phyloP scores from a whole-genome alignment of 164 flowering plant species.

The Nelumbo lutea region DNA sequence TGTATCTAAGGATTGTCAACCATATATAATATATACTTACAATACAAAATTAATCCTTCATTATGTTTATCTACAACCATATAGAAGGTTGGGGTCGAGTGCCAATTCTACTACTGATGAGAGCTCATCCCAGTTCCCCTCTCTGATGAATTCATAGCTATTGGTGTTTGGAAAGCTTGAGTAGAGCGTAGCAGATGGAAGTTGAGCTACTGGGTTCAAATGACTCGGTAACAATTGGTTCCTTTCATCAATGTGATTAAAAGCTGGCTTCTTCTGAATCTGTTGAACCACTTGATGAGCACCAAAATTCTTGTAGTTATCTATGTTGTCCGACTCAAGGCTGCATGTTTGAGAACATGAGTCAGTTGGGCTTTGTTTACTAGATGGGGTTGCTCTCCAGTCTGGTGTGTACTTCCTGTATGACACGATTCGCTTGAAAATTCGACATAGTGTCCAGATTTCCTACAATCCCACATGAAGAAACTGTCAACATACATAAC shows the following conservation, averaged over 20 bases:
- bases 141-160: slow-evolving; percentile 9
- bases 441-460: slow-evolving; percentile 89
- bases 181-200: slow-evolving; percentile 12
- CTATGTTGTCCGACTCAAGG: slow-evolving; percentile 29
- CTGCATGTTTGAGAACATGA: slow-evolving; percentile 32
- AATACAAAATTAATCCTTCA: neutral
- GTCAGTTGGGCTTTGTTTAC: slow-evolving; percentile 13
- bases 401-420: slow-evolving; percentile 42
- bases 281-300: slow-evolving; percentile 6
- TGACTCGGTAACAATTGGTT: slow-evolving; percentile 11
- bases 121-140: slow-evolving; percentile 53
- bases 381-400: slow-evolving; percentile 27
- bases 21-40: too few relatives aligned
- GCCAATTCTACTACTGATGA: slow-evolving; percentile 35
- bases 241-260: slow-evolving; percentile 13
- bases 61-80: slow-evolving; percentile 10
- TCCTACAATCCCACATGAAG: slow-evolving; percentile 44
- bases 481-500: neutral
- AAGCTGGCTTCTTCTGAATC: slow-evolving; percentile 18
- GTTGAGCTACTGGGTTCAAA: slow-evolving; percentile 13
- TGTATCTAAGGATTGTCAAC: too few relatives aligned
- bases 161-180: slow-evolving; percentile 13
- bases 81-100: slow-evolving; percentile 16
- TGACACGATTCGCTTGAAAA: slow-evolving; percentile 55
- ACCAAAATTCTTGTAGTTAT: slow-evolving; percentile 20